Base-by-base conservation (phyloP, 2,329 filamentous ascomycete genomes). In the Aspergillus vadensis region DNA sequence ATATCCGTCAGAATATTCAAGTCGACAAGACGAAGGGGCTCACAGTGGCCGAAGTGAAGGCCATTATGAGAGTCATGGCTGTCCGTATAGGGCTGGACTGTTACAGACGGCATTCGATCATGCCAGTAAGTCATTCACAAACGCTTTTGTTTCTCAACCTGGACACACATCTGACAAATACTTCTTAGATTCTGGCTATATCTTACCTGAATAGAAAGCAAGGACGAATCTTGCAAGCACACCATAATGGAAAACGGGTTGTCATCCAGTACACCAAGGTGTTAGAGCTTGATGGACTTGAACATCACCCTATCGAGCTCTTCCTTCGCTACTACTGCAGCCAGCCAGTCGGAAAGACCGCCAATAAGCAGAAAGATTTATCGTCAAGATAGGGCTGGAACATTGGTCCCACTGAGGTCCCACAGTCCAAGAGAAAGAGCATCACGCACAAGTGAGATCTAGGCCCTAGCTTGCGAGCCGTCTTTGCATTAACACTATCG, bases 241-340 rank as follows among this genome's bases (percentile, higher is more conserved):
- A 63, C 17, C 55, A 63, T 36, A 27, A 49, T 32, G 55, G 58
- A 9, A 30, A 27, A 7, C 41, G 52, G 23, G 38, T 63, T 38
- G 39, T 59, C 17, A 59, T 63, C 23, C 55, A 61, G 32, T 55
- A 54, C 38, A 47, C 50, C 23, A 39, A 58, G 14, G 23, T 49
- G 27, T 15, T 58, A 3, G 39, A 61, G 6, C 36, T 58, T 17
- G 49, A 38, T 5, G 25, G 57, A 4, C 21, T 48, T 7, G 30
- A 30, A 2, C 39, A 52, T 15, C 47, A 30, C 23, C 27, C 58
- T 4, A 36, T 56, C 4, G 58, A 58, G 15, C 52, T 41, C 23
- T 63, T 63, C n/a, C 30, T 54, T 27, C 55, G 52, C 15, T 63
- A 61, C 25, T 63, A 58, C 32, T 56, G 53, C 30, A 55, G 61